phyloP scores from a whole-genome alignment of 2,329 filamentous ascomycete species.

The Cercospora janseana region DNA sequence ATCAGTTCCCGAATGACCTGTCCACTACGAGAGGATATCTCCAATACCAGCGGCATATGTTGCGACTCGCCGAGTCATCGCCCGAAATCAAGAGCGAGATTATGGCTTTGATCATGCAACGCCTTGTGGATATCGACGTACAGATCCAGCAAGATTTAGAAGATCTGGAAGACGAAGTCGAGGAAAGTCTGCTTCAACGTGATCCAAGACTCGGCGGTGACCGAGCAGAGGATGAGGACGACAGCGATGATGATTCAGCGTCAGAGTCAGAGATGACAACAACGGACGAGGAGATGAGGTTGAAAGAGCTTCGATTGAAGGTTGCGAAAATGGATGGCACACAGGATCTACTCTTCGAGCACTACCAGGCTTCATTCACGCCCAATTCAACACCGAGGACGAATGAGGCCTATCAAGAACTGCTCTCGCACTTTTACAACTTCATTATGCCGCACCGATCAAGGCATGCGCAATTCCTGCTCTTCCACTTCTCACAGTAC shows the following conservation, averaged over 20 bases:
- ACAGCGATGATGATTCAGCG: slow-evolving; percentile 69
- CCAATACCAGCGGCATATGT: slow-evolving; percentile 81
- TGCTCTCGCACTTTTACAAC: slow-evolving; percentile 81
- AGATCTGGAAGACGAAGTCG: slow-evolving; percentile 84
- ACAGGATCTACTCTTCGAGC: slow-evolving; percentile 80
- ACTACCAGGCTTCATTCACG: slow-evolving; percentile 72
- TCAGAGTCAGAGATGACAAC: slow-evolving; percentile 60
- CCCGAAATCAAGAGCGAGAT: slow-evolving; percentile 77
- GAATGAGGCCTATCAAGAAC: slow-evolving; percentile 70
- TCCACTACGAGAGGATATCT: slow-evolving; percentile 77
- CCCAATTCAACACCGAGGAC: slow-evolving; percentile 60
- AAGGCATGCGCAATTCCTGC: slow-evolving; percentile 88
- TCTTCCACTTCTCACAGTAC: slow-evolving; percentile 91
- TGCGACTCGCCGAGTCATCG: slow-evolving; percentile 73
- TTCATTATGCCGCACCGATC: slow-evolving; percentile 89
- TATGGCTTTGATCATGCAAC: slow-evolving; percentile 77
- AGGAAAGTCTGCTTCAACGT: slow-evolving; percentile 67
- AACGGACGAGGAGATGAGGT: slow-evolving; percentile 57
- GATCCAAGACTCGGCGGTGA: slow-evolving; percentile 47
- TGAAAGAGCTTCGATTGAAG: slow-evolving; percentile 73
- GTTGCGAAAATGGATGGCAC: slow-evolving; percentile 90
- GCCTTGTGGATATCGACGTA: slow-evolving; percentile 89
- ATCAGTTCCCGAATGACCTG: slow-evolving; percentile 43
- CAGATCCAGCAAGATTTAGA: slow-evolving; percentile 93
- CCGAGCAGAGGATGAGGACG: slow-evolving; percentile 50